Evolutionary conservation across 192 early-diverging fungal genomes (phyloP), one percentile per base, ranked within the genome.

Genomic region (Backusella liffmaniae): DNA sequence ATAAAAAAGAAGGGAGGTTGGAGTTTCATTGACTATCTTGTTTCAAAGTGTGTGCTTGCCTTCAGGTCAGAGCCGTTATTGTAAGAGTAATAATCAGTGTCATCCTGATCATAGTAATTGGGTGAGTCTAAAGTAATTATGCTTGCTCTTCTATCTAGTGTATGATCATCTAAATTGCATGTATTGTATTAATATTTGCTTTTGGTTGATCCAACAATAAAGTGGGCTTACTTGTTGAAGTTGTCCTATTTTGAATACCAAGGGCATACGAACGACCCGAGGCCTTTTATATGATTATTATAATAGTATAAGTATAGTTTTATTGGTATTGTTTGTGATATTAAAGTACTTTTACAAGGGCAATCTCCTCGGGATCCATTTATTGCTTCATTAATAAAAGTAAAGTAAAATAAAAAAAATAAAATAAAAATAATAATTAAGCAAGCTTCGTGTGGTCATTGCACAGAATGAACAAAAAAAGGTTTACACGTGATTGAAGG

Each of bases 351-450:
- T 44, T 35, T 72, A 77, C 70, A 30, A 66, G 70, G 12, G 32
- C 53, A 72, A 46, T 69, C 71, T 53, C 71, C n/a, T 72, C 56
- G 34, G 37, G 41, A 73, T 65, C 42, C 70, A 78, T 78, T 73
- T 73, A 78, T 36, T 53, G 56, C 46, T 70, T 62, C 69, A 77
- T 77, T 66, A 36, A 41, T 39, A 39, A 32, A 32, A 3, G 37
- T 39, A 39, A 29, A 41, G 65, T 62, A 30, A 32, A 77, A 66
- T 16, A 65, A 59, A 35, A 66, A 18, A 72, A 53, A 34, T 21
- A 36, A 69, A 69, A 39, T 15, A 37, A 37, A 32, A 68, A 68
- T 15, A n/a, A 69, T 41, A 49, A 49, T n/a, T 6, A 49, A 21
- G 18, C 46, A 49, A 49, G 46, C 46, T 49, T n/a, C 46, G 4